A percentile compares a stretch with the other conserved stretches of the same genome.
Evolutionary conservation across 2,329 filamentous ascomycete species (phyloP).

Genomic region (Elsinoe arachidis): DNA sequence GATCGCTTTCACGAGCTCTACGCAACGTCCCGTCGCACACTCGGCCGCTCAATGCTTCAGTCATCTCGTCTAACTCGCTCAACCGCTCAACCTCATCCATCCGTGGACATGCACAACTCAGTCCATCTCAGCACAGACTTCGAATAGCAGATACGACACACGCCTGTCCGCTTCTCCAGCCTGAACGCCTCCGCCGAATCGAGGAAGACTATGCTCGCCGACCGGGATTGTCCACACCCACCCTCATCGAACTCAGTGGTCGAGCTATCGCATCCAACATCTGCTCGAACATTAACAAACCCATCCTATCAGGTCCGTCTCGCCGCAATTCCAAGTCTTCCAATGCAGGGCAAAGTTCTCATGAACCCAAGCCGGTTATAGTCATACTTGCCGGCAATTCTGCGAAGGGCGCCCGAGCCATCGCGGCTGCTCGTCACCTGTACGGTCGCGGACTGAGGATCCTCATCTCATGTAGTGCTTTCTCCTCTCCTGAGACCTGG

Average conservation of each 20-base stretch:
- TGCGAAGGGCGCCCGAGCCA: constrained; percentile 72
- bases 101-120: constrained; percentile 1
- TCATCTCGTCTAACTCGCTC: constrained; percentile 25
- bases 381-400: constrained; percentile 94
- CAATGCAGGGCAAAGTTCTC: constrained; percentile 33
- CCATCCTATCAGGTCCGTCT: constrained; percentile 21
- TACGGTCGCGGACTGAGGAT: constrained; percentile 74
- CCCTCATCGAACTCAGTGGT: constrained; percentile 87
- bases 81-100: constrained; percentile 19
- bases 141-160: constrained; percentile 33
- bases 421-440: constrained; percentile 79
- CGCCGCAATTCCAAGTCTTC: constrained; percentile 38
- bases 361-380: constrained; percentile 46
- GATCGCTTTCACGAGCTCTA: constrained; percentile 9
- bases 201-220: constrained; percentile 87
- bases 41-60: constrained; percentile 8
- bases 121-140: neutral
- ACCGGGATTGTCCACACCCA: constrained; percentile 75
- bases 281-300: constrained; percentile 34
- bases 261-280: constrained; percentile 81
- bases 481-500: constrained; percentile 73
- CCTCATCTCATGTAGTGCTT: constrained; percentile 72
- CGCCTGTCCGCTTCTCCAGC: constrained; percentile 50
- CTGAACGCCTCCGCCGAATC: constrained; percentile 70
- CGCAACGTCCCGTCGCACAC: constrained; percentile 7